These are phyloP conservation scores for Pestalotiopsis sp. DNA, from an alignment of 2,329 filamentous ascomycete genomes.

Conservation along the genomic window DNA sequence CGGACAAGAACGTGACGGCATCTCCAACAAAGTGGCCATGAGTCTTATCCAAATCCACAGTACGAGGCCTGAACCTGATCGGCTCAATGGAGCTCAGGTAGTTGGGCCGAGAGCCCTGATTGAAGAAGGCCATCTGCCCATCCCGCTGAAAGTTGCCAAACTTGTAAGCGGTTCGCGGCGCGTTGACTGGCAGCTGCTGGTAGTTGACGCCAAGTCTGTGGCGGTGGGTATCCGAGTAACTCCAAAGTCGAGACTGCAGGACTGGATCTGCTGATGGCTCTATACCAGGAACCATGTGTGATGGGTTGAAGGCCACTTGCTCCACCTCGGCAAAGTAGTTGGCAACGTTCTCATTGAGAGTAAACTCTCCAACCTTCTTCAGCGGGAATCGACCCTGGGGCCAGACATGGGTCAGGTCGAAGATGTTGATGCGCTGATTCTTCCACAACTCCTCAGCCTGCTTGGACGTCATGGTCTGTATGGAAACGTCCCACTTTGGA, in stretches of 20 bases:
- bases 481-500: constrained; percentile 66
- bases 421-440: constrained; percentile 56
- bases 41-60: constrained; percentile 38
- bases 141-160: constrained; percentile 14
- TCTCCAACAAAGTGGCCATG: constrained; percentile 41
- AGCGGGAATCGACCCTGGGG: constrained; percentile 65
- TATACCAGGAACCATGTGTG: constrained; percentile 67
- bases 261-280: constrained; percentile 73
- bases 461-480: constrained; percentile 64
- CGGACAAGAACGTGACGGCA: constrained; percentile 39
- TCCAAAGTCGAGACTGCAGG: constrained; percentile 70
- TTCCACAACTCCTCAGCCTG: constrained; percentile 57
- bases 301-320: constrained; percentile 70
- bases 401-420: constrained; percentile 73
- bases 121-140: constrained; percentile 23
- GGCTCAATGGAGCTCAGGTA: constrained; percentile 31
- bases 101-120: constrained; percentile 3
- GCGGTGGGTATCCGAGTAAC: constrained; percentile 68
- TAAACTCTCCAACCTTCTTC: constrained; percentile 62
- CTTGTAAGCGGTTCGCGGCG: neutral
- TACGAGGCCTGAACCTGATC: constrained; percentile 36
- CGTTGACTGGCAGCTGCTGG: constrained; percentile 56
- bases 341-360: constrained; percentile 64
- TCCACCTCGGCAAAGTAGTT: constrained; percentile 75
- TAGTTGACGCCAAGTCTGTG: constrained; percentile 61